These are phyloP conservation scores for Xylariales sp. DNA, from an alignment of 2,329 filamentous ascomycete genomes.

Conservation along the genomic window DNA sequence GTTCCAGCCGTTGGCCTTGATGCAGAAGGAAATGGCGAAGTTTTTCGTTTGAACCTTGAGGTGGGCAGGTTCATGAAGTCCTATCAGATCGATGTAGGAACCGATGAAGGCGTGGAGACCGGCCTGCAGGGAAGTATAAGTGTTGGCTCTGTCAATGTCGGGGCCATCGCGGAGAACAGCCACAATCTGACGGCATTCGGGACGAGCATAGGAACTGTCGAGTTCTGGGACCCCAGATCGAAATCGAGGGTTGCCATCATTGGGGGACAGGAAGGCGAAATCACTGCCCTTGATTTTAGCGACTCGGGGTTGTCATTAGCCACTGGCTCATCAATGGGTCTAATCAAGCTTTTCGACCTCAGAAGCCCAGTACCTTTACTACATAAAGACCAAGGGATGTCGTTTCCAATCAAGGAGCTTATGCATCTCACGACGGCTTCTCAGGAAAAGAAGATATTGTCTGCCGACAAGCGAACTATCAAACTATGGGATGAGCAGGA, in stretches of 20 bases:
- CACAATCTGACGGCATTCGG: constrained; percentile 92
- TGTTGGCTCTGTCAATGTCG: constrained; percentile 82
- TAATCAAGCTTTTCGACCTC: constrained; percentile 88
- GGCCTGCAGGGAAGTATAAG: constrained; percentile 83
- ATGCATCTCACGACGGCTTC: constrained; percentile 66
- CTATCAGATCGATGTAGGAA: constrained; percentile 85
- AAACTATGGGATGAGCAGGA: constrained; percentile 88
- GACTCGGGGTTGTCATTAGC: constrained; percentile 79
- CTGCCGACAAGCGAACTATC: constrained; percentile 91
- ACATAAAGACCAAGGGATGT: constrained; percentile 93
- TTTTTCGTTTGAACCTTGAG: constrained; percentile 89
- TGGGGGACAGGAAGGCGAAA: constrained; percentile 62
- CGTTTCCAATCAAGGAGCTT: constrained; percentile 84
- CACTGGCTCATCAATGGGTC: constrained; percentile 80
- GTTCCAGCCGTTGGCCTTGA: constrained; percentile 86
- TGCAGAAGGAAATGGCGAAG: constrained; percentile 79
- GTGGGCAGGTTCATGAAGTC: constrained; percentile 90
- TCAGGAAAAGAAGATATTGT: constrained; percentile 81
- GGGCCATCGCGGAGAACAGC: constrained; percentile 78
- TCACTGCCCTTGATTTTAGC: constrained; percentile 85
- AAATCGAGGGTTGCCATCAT: constrained; percentile 77
- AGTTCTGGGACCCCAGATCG: constrained; percentile 91
- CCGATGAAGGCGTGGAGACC: constrained; percentile 68
- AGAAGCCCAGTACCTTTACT: constrained; percentile 81
- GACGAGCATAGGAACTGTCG: constrained; percentile 89